Base-by-base conservation (phyloP, 177 flowering plant genomes). In the Telopea speciosissima region DNA sequence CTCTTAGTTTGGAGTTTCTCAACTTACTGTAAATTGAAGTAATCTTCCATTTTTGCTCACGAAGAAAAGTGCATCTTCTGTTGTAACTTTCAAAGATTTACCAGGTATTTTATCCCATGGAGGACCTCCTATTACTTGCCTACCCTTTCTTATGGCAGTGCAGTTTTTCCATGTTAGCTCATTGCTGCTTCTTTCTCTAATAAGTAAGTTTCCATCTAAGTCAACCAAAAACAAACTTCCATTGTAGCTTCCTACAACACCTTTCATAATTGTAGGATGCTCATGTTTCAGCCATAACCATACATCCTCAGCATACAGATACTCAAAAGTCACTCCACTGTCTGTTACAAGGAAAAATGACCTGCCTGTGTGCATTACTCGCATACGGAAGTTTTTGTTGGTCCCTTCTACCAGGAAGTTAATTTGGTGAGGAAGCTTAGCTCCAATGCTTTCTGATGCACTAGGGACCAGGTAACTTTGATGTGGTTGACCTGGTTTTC, bases 231-330 rank as follows among this genome's bases (percentile, higher is more conserved):
- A 89, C 70, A 92, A 73, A 71, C 96, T 92, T 69, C 90, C 94
- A 74, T 92, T 90, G 61, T 88, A 92, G 76, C 74, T 88, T 70
- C 93, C 98, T 0, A 90, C 23, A 10, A 82, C 85, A 64, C 94
- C 95, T 79, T 78, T 81, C 76, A 92, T 87, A 19, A 74, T 72
- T 65, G 85, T 81, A 44, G 85, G 42, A 75, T 88, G 86, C 6
- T 90, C 89, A 70, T 92, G 96, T 73, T 81, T 83, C 70, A 92
- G 71, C 96, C 94, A 92, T 31, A 89, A 67, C 92, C 94, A 89
- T 21, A 83, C 67, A 76, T 80, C 82, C 63, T 90, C 94, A 31
- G 81, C 68, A 70, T 83, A 78, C 31, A 92, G 72, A 78, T 85
- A 83, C 60, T 92, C 97, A 64, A 88, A 88, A 54, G 81, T 80